Conservation (phyloP, 257 asterid genomes). For the Penstemon barbatus region DNA sequence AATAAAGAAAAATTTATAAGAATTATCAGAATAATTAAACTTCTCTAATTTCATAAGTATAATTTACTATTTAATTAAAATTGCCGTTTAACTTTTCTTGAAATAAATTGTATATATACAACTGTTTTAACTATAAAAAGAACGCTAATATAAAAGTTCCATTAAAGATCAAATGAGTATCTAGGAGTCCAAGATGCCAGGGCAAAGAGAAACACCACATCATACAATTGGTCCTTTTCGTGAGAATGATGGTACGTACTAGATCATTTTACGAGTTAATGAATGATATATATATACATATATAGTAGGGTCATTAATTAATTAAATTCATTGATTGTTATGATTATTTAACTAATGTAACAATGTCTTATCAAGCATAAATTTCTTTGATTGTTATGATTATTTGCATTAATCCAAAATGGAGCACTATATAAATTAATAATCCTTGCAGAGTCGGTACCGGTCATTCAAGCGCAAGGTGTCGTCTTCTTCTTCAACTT, state of each 20-base stretch:
- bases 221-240: not conserved
- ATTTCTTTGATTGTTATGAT: conserved; percentile 19
- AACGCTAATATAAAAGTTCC: too few species aligned
- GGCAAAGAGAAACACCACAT: not conserved
- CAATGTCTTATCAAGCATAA: conserved; percentile 7
- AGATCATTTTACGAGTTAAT: not conserved
- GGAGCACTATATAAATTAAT: conserved; percentile 24
- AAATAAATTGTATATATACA: too few species aligned
- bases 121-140: too few species aligned
- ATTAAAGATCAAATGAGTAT: not conserved
- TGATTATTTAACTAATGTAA: not conserved
- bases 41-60: too few species aligned
- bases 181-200: not conserved
- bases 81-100: too few species aligned
- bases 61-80: too few species aligned
- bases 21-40: too few species aligned
- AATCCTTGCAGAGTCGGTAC: not conserved
- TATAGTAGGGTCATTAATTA: conserved; percentile 15
- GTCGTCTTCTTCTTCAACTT: not conserved
- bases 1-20: too few species aligned
- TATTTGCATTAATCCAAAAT: conserved; percentile 5
- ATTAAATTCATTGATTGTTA: conserved; percentile 14
- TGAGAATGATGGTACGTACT: not conserved
- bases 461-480: conserved; percentile 10
- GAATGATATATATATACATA: not conserved